phyloP scores from a whole-genome alignment of 306 rosid genomes.

The Sicyos baderoa region DNA sequence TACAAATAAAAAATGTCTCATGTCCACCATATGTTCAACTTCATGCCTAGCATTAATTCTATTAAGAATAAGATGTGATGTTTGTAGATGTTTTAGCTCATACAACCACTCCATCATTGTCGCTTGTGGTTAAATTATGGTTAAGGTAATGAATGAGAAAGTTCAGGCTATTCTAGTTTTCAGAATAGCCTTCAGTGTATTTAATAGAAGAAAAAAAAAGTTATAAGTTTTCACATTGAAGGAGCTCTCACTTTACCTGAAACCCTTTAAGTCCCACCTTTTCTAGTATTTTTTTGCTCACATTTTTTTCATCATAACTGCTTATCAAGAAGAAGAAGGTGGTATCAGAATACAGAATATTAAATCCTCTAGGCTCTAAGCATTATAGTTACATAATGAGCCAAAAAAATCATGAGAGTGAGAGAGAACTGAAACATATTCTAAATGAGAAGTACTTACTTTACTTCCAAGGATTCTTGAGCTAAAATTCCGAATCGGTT shows the following conservation, averaged over 20 bases:
- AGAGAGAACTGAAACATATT: slow-evolving; percentile 6
- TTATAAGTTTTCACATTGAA: too few species aligned
- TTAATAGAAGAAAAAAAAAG: too few species aligned
- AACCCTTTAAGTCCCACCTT: slow-evolving; percentile 78
- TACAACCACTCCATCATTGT: background rate
- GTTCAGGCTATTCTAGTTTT: too few species aligned
- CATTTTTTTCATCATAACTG: slow-evolving; percentile 73
- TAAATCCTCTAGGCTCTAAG: background rate
- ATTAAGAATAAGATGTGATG: background rate
- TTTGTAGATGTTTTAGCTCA: slow-evolving; percentile 12
- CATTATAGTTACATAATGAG: background rate
- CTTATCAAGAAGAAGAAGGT: slow-evolving; percentile 25
- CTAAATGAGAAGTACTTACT: slow-evolving; percentile 42
- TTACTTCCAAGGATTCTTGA: slow-evolving; percentile 56
- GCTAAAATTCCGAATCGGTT: slow-evolving; percentile 84
- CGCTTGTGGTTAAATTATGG: too few species aligned
- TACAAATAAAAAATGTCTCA: slow-evolving; percentile 23
- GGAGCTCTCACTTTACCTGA: slow-evolving; percentile 72
- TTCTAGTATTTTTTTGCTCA: slow-evolving; percentile 68
- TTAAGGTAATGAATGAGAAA: too few species aligned
- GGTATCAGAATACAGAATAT: slow-evolving; percentile 16
- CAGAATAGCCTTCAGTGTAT: too few species aligned
- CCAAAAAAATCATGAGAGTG: background rate
- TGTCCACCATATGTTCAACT: slow-evolving; percentile 17
- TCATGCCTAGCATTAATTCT: slow-evolving; percentile 17